Percentiles rank a stretch among this genome's conserved stretches.
phyloP scores from a whole-genome alignment of 148 eudicot species.

The Chenopodium album region DNA sequence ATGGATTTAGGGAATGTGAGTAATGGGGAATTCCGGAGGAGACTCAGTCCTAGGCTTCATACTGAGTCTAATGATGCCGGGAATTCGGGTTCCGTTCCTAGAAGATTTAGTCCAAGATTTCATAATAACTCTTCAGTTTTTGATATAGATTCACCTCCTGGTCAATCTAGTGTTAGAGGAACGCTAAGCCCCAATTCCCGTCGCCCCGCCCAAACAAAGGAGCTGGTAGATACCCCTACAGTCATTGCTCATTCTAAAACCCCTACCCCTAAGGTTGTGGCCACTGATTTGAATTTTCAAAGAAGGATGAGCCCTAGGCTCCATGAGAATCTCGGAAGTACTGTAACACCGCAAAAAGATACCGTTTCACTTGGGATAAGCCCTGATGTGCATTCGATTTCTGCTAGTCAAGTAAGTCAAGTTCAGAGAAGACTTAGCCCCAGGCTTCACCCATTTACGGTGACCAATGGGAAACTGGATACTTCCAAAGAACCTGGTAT shows the following conservation, averaged over 20 bases:
- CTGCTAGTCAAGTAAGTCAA: background rate
- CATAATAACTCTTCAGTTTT: background rate
- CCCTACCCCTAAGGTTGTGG: background rate
- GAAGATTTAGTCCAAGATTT: conserved; percentile 13
- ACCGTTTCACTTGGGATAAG: background rate
- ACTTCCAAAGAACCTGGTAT: conserved; percentile 5
- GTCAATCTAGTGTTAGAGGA: background rate
- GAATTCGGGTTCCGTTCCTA: background rate
- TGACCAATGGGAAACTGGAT: background rate
- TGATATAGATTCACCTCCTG: background rate
- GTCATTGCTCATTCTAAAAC: too few species aligned
- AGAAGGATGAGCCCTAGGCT: conserved; percentile 24
- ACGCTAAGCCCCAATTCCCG: background rate
- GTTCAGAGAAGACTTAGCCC: conserved; percentile 28
- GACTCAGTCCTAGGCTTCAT: conserved; percentile 20
- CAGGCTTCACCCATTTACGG: conserved; percentile 10
- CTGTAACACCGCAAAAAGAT: background rate
- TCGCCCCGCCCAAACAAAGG: too few species aligned
- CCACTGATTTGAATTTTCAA: background rate
- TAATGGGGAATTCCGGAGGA: conserved; percentile 4
- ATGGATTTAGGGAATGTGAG: conserved; percentile 2
- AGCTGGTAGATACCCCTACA: background rate
- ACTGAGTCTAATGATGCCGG: background rate
- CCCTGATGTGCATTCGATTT: background rate
- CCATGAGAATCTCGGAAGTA: background rate